Conservation (phyloP, 768 basidiomycete genomes). For the Leccinum rimulosum region DNA sequence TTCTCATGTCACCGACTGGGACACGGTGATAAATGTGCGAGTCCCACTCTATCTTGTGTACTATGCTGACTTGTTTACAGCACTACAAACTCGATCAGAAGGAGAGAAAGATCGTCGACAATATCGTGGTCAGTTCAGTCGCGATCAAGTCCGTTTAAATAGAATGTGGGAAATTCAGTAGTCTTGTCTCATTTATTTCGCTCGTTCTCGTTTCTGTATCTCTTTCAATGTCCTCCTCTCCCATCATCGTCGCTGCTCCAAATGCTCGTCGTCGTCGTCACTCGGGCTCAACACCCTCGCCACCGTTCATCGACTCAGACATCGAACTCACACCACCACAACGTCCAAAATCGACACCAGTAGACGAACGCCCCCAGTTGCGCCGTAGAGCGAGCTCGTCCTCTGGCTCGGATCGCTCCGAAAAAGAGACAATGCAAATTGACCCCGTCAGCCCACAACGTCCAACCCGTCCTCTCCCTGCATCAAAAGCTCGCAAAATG, state of each 20-base stretch:
- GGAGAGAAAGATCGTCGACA: slow-evolving; percentile 49
- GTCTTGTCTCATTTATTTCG: neutral
- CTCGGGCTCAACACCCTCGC: slow-evolving; percentile 50
- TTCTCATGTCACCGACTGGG: slow-evolving; percentile 62
- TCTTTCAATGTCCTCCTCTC: neutral
- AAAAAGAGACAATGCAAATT: slow-evolving; percentile 35
- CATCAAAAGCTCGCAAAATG: slow-evolving; percentile 56
- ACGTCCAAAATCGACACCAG: slow-evolving; percentile 72
- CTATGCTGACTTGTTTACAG: slow-evolving; percentile 32
- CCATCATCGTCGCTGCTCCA: slow-evolving; percentile 14
- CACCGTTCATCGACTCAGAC: slow-evolving; percentile 6
- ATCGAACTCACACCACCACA: slow-evolving; percentile 48
- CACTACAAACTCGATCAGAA: slow-evolving; percentile 64
- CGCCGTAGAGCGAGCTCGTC: slow-evolving; percentile 44
- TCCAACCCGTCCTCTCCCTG: slow-evolving; percentile 63
- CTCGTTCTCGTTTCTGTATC: too few relatives aligned
- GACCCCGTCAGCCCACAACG: slow-evolving; percentile 37
- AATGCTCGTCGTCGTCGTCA: slow-evolving; percentile 56
- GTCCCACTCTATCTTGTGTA: slow-evolving; percentile 8
- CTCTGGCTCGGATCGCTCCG: slow-evolving; percentile 35
- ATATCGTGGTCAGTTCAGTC: slow-evolving; percentile 72
- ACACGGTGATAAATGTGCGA: slow-evolving; percentile 53
- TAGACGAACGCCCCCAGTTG: slow-evolving; percentile 52
- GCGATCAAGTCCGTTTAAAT: slow-evolving; percentile 56
- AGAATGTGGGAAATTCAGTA: too few relatives aligned